Conservation (phyloP, 257 asterid species). For the Rauvolfia tetraphylla region DNA sequence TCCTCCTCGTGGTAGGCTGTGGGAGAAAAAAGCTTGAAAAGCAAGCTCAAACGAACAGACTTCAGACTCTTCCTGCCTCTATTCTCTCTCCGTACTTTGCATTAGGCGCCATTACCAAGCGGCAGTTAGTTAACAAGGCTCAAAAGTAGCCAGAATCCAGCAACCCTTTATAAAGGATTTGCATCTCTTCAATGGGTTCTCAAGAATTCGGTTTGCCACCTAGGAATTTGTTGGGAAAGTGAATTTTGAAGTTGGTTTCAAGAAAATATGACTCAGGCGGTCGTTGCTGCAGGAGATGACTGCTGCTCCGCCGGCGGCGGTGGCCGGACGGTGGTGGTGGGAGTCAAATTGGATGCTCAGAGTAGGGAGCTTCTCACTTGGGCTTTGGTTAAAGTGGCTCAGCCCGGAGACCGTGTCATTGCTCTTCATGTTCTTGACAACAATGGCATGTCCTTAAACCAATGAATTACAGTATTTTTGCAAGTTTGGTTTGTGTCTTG, state of each 20-base stretch:
- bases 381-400: slow-evolving; percentile 93
- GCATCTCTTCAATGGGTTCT: slow-evolving; percentile 10
- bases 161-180: slow-evolving; percentile 14
- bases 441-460: slow-evolving; percentile 37
- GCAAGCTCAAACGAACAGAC: slow-evolving; percentile 14
- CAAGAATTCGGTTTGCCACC: slow-evolving; percentile 6
- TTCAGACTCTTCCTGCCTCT: not conserved
- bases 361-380: slow-evolving; percentile 90
- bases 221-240: slow-evolving; percentile 2
- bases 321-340: slow-evolving; percentile 74
- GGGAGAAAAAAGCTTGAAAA: slow-evolving; percentile 9
- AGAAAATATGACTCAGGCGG: slow-evolving; percentile 16
- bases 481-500: not conserved
- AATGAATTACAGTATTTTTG: not conserved
- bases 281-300: slow-evolving; percentile 7
- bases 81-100: not conserved
- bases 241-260: not conserved
- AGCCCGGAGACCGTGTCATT: slow-evolving; percentile 82
- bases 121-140: slow-evolving; percentile 11
- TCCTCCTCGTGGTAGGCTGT: not conserved
- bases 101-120: slow-evolving; percentile 15
- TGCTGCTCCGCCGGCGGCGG: slow-evolving; percentile 21
- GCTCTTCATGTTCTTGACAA: slow-evolving; percentile 82
- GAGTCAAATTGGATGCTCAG: slow-evolving; percentile 68
- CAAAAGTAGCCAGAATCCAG: not conserved